A percentile compares a stretch with the other conserved stretches of the same genome.
Conservation (phyloP, 2,329 filamentous ascomycete species). For the Cadophora sp. region DNA sequence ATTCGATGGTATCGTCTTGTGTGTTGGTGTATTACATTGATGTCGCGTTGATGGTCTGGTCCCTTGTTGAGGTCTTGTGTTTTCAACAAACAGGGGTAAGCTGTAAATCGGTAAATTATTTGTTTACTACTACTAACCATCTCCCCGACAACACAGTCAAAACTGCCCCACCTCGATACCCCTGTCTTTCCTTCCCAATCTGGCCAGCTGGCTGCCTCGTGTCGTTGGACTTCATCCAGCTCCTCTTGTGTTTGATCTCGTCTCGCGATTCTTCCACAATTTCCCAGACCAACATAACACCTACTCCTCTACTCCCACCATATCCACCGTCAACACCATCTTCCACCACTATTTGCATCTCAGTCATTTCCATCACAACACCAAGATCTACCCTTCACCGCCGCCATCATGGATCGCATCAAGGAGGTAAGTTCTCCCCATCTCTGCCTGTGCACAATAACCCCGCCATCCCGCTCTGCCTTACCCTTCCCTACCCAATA, state of each 20-base stretch:
- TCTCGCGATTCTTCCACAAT: conserved; percentile 14
- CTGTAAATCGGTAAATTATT: conserved; percentile 4
- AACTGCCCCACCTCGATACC: conserved; percentile 8
- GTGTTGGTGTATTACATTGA: conserved; percentile 22
- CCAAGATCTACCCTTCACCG: conserved; percentile 14
- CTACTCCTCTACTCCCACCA: background rate
- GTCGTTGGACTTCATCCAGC: conserved; percentile 15
- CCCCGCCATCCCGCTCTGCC: conserved; percentile 41
- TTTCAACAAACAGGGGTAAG: background rate
- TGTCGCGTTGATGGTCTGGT: background rate
- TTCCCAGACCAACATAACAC: background rate
- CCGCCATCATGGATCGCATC: conserved; percentile 79
- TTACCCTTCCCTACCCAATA: conserved; percentile 13
- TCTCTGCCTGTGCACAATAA: conserved; percentile 26
- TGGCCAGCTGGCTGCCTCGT: conserved; percentile 21
- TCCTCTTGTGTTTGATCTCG: background rate
- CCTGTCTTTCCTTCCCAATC: conserved; percentile 15
- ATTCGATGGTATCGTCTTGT: conserved; percentile 11
- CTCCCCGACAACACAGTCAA: conserved; percentile 17
- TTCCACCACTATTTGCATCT: background rate
- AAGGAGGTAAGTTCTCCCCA: conserved; percentile 73
- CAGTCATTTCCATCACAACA: conserved; percentile 3
- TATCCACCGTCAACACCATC: conserved; percentile 13
- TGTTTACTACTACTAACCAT: conserved; percentile 23
- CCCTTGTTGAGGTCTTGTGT: background rate